These are phyloP conservation scores for Aspergillus bridgeri DNA, from an alignment of 495 filamentous ascomycete species.

Conservation along the genomic window DNA sequence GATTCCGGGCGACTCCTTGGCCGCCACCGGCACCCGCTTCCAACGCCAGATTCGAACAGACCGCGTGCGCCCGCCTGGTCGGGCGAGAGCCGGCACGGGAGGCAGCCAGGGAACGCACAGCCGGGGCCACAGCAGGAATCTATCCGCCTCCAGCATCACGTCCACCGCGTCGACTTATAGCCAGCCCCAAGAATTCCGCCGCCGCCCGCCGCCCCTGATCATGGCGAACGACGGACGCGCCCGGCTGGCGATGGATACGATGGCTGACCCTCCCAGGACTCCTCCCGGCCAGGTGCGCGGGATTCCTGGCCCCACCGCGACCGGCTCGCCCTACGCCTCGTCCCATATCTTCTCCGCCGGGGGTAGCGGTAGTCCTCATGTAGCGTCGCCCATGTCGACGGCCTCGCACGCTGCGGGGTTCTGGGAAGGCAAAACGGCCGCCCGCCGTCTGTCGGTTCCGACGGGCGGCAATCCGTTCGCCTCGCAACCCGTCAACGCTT, in stretches of 20 bases:
- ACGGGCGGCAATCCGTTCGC: slow-evolving; percentile 73
- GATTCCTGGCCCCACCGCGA: slow-evolving; percentile 52
- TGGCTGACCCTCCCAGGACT: slow-evolving; percentile 45
- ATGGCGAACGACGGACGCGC: slow-evolving; percentile 72
- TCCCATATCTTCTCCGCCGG: slow-evolving; percentile 67
- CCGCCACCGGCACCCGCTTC: slow-evolving; percentile 89
- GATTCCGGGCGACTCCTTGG: slow-evolving; percentile 88
- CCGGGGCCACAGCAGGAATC: slow-evolving; percentile 76
- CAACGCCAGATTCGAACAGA: slow-evolving; percentile 90
- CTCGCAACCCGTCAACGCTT: slow-evolving; percentile 53
- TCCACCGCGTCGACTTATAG: slow-evolving; percentile 72
- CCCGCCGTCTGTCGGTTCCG: slow-evolving; percentile 77
- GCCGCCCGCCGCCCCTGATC: slow-evolving; percentile 75
- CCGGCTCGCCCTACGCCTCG: slow-evolving; percentile 57
- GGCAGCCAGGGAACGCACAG: slow-evolving; percentile 62
- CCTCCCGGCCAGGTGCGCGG: slow-evolving; percentile 45
- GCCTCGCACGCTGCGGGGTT: slow-evolving; percentile 62
- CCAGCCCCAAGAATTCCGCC: slow-evolving; percentile 56
- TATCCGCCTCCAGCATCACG: slow-evolving; percentile 81
- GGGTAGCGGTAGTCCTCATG: slow-evolving; percentile 65
- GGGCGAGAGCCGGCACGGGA: slow-evolving; percentile 72
- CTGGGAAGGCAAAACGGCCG: slow-evolving; percentile 67
- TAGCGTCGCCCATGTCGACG: slow-evolving; percentile 65
- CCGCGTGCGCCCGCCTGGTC: slow-evolving; percentile 67
- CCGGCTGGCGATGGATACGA: slow-evolving; percentile 60